Evolutionary conservation across 805 yeast genomes (phyloP), one percentile per base, ranked within the genome.

Genomic region (Candida qinlingensis): DNA sequence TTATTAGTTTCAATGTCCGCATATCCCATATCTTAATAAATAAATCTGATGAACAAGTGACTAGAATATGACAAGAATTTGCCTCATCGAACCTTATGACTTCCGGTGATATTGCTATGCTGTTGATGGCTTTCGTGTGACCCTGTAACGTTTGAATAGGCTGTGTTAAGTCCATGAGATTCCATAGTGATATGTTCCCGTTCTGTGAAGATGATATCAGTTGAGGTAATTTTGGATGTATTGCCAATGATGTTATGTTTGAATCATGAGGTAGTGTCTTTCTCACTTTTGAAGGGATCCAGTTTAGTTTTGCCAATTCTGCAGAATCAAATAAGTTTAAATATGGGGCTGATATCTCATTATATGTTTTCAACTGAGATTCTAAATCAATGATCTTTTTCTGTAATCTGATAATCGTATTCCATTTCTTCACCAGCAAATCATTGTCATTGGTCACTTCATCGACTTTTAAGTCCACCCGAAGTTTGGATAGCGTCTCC

Each of bases 391-490:
- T 69, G 39, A 84, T 82, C 57, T 79, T 76, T 53, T 81, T 77
- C 66, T 92, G 97, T 31, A 92, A 71, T 41, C 96, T 71, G 33
- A 88, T 73, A 4, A 91, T 92, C 0, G 96, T 83, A 1, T 84
- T 74, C 97, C 97, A 91, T 68, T 90, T 91, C 66, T 83, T 85
- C 56, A 85, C 88, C 37, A 88, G 68, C 9, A 73, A 59, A 9
- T 60, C 56, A 45, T 56, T 61, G 29, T 63, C 69, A 37, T 50
- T 61, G 19, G 35, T 59, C 30, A 51, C 53, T 41, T 50, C 58
- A 39, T 44, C 55, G 40, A 52, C 48, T 41, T 46, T 49, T 48
- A 54, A 54, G 54, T 45, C 63, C 5, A 48, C 45, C 42, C 67
- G 63, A 7, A 66, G 37, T 3, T 46, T 11, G 4, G 41, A 3